Base-by-base conservation (phyloP, 306 rosid species). In the Trifolium subterraneum region DNA sequence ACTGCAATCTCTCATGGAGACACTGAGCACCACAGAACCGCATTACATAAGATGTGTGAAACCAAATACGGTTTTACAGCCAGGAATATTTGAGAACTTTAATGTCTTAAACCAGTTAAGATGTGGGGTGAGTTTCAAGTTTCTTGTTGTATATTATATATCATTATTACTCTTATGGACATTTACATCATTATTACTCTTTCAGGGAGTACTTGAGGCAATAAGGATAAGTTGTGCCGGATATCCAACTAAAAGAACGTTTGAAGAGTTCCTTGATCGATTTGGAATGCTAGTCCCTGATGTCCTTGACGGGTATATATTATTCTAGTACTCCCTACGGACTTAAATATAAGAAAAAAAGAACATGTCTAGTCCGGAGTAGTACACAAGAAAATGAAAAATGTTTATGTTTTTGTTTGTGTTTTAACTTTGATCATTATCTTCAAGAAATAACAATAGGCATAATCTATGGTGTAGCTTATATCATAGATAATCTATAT, bases 41-140 rank as follows among this genome's bases (percentile, higher is more conserved):
- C 97, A 91, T 84, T 91, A 91, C 84, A 91, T 91, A 74, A 87
- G 97, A 83, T 91, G 97, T 84, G 97, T 91, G 71, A 91, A 91
- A 73, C 97, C 97, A 70, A 91, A 91, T 72, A 80, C 95, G 73
- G 91, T 89, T 71, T 83, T 91, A 89, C 88, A 86, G 84, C 97
- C 97, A 1, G 97, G 95, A 79, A 87, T 91, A 78, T 91, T 91
- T 82, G 97, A 91, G 84, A 87, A 87, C 82, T 74, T 66, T 83
- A 91, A 89, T 74, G 97, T 91, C 77, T 81, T 91, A 66, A 86
- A 89, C 86, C 97, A 91, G 78, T 80, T 91, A 78, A 84, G 97
- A 82, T 91, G 97, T 64, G 97, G 97, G 75, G 97, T 91, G 77
- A 71, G 92, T 85, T 60, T 63, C 52, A 12, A 58, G 76, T 72